Evolutionary conservation across 2,329 filamentous ascomycete species (phyloP), one percentile per base, ranked within the genome.

Genomic region (Aspergillaceae sp.): DNA sequence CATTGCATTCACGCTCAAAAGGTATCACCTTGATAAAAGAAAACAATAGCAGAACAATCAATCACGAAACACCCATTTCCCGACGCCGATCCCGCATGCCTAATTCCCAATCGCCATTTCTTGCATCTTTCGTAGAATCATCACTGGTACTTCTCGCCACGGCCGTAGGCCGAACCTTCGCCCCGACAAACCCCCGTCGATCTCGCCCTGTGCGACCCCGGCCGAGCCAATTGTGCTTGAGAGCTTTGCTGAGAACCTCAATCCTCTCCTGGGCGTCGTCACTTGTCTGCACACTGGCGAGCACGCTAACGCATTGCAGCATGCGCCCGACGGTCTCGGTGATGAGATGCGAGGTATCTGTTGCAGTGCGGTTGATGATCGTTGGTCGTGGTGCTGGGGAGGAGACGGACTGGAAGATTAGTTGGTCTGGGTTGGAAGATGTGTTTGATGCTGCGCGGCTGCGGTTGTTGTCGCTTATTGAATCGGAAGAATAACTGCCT

Each of bases 171-270:
- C 65, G 63, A 40, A 73, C 65, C 60, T 74, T 78, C 37, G 78
- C 77, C 0, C 89, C 90, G 0, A 97, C 90, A 62, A 96, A 91
- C 0, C 92, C 92, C 53, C 88, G 80, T 44, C 92, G 74, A 65
- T 97, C 94, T 52, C 92, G 76, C 0, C 92, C 92, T 3, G 89
- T 97, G 33, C 92, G 73, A 0, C 91, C 91, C 41, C 92, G 76
- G 0, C 91, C 91, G 1, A 98, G 76, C 92, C 92, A 98, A 66
- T 98, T 98, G 58, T 96, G 81, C 69, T 97, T 98, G 50, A 98
- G 73, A 56, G 92, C 82, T 61, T 87, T 84, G 47, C 85, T 88
- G 51, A 98, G 72, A 59, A 90, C 80, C 51, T 91, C 85, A 59
- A 97, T 85, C 67, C 84, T 87, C 47, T 77, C 78, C 61, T 91